These are phyloP conservation scores for Syncephalastrum monosporum DNA, from an alignment of 371 early-diverging fungal genomes.

Conservation along the genomic window DNA sequence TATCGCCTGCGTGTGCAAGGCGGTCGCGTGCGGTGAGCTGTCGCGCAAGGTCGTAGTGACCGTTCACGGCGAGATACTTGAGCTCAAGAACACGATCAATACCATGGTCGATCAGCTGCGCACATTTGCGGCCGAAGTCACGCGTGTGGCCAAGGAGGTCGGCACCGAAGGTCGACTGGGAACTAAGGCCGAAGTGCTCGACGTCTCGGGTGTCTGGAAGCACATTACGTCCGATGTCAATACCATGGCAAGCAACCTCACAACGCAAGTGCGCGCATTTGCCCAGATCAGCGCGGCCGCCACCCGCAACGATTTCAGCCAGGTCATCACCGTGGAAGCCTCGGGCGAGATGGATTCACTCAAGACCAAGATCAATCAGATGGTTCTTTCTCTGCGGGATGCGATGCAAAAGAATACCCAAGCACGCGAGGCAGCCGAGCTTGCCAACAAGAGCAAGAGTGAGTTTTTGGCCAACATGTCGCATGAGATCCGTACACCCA, in stretches of 20 bases:
- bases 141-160: constrained; percentile 48
- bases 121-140: constrained; percentile 47
- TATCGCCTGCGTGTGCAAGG: constrained; percentile 48
- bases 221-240: constrained; percentile 61
- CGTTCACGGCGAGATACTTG: constrained; percentile 52
- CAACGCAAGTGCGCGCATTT: constrained; percentile 61
- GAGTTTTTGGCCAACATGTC: constrained; percentile 79
- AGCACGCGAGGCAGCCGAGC: constrained; percentile 73
- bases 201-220: constrained; percentile 66
- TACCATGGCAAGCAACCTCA: constrained; percentile 52
- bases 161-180: constrained; percentile 53
- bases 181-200: constrained; percentile 42
- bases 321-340: constrained; percentile 69
- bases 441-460: constrained; percentile 73
- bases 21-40: constrained; percentile 49
- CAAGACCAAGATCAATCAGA: constrained; percentile 77
- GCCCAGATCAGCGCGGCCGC: constrained; percentile 63
- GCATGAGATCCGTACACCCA: constrained; percentile 76
- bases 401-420: constrained; percentile 70
- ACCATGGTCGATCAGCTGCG: constrained; percentile 55
- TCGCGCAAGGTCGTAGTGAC: constrained; percentile 39
- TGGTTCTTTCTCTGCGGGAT: constrained; percentile 65
- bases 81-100: constrained; percentile 52
- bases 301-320: constrained; percentile 66
- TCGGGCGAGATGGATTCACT: constrained; percentile 78